These are phyloP conservation scores for Leishmania aethiopica DNA, from an alignment of 208 protist species.

Conservation along the genomic window DNA sequence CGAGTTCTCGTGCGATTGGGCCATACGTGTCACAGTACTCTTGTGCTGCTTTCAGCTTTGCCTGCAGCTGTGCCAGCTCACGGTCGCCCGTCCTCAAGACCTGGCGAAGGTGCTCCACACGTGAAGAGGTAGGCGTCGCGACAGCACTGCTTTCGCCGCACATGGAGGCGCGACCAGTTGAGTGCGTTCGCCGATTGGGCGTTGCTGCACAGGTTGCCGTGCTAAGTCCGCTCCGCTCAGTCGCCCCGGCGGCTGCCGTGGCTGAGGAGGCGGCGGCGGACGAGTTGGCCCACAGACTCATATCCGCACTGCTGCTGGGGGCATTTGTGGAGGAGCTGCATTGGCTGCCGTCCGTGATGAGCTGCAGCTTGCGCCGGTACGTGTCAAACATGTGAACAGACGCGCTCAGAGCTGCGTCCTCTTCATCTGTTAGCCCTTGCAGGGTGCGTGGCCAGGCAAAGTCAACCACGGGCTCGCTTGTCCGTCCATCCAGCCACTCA, in stretches of 20 bases:
- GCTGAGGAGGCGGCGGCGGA: neutral
- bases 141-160: neutral
- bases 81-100: slow-evolving; percentile 20
- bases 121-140: neutral
- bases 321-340: neutral
- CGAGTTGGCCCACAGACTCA: slow-evolving; percentile 4
- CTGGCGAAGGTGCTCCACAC: slow-evolving; percentile 19
- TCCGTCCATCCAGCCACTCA: slow-evolving; percentile 2
- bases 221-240: neutral
- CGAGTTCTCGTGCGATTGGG: slow-evolving; percentile 15
- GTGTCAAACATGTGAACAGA: slow-evolving; percentile 45
- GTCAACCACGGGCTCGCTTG: slow-evolving; percentile 1
- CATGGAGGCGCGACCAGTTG: neutral
- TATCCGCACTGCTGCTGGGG: slow-evolving; percentile 8
- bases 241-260: neutral
- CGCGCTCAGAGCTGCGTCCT: slow-evolving; percentile 22
- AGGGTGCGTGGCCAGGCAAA: slow-evolving; percentile 43
- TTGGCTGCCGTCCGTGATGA: neutral
- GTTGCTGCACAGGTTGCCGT: neutral
- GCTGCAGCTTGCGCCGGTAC: slow-evolving; percentile 35
- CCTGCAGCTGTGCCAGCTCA: slow-evolving; percentile 15
- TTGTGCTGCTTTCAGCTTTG: slow-evolving; percentile 12
- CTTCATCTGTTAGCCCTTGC: slow-evolving; percentile 48
- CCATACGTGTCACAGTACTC: slow-evolving; percentile 29
- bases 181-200: neutral